Percentiles rank a stretch among this genome's conserved stretches.
phyloP scores from a whole-genome alignment of 345 rosid species.

The Garcia nutans region DNA sequence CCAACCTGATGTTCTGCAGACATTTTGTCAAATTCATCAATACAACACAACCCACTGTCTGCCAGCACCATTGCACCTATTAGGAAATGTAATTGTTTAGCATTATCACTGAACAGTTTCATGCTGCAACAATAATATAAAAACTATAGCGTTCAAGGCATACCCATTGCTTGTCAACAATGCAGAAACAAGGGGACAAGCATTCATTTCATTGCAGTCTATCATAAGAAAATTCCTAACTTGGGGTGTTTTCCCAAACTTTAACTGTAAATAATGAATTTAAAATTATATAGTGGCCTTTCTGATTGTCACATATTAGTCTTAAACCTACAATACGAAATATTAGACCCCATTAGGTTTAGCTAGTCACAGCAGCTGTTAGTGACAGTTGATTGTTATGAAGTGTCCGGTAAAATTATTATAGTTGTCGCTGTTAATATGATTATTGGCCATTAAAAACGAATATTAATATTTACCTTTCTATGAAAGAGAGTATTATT shows the following conservation, averaged over 20 bases:
- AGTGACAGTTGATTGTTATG: too few species aligned
- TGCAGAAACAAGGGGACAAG: not conserved
- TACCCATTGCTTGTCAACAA: not conserved
- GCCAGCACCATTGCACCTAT: slow-evolving; percentile 99
- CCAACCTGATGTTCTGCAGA: slow-evolving; percentile 92
- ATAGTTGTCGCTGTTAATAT: too few species aligned
- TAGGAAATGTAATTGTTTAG: slow-evolving; percentile 22
- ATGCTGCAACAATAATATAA: not conserved
- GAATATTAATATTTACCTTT: too few species aligned
- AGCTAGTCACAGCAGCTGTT: too few species aligned
- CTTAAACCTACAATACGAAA: not conserved
- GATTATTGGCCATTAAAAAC: too few species aligned
- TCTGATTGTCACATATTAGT: not conserved
- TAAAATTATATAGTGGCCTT: not conserved
- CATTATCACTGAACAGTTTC: slow-evolving; percentile 3
- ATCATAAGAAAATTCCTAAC: not conserved
- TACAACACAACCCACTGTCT: slow-evolving; percentile 92
- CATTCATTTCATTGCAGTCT: not conserved
- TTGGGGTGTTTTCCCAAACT: not conserved
- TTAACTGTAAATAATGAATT: not conserved
- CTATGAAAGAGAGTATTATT: too few species aligned
- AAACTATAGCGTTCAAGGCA: not conserved
- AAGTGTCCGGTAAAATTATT: too few species aligned
- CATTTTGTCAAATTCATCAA: slow-evolving; percentile 98
- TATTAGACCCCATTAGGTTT: too few species aligned